A percentile compares a stretch with the other conserved stretches of the same genome.
These are phyloP conservation scores for Neurospora sp. DNA, from an alignment of 495 filamentous ascomycete genomes.

Conservation along the genomic window DNA sequence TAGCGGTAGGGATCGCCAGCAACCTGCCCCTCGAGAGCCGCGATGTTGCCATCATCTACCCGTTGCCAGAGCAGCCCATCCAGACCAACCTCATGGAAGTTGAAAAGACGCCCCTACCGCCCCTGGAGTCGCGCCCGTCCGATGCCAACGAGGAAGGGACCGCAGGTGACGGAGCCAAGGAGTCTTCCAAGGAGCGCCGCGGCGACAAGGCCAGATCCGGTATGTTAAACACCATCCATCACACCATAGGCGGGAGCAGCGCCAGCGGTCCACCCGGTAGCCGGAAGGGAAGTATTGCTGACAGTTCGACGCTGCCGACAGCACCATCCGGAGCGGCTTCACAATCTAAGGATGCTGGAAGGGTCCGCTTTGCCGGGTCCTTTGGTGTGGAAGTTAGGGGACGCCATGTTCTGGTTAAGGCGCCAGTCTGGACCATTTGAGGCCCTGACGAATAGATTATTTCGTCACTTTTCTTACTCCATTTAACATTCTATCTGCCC, in stretches of 20 bases:
- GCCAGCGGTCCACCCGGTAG: conserved; percentile 11
- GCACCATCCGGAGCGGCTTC: conserved; percentile 25
- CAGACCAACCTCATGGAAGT: conserved; percentile 69
- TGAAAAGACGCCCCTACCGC: conserved; percentile 61
- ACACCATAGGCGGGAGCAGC: conserved; percentile 15
- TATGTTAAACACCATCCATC: conserved; percentile 22
- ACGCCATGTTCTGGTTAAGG: conserved; percentile 73
- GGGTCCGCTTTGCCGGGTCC: conserved; percentile 76
- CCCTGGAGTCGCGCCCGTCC: conserved; percentile 48
- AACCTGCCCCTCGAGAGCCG: conserved; percentile 87
- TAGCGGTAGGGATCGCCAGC: conserved; percentile 73
- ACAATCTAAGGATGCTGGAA: conserved; percentile 33
- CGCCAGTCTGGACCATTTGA: conserved; percentile 71
- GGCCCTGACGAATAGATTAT: background rate
- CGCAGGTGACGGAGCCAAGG: conserved; percentile 36
- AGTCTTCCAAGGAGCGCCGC: conserved; percentile 26
- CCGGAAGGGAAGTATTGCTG: conserved; percentile 29
- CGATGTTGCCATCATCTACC: conserved; percentile 81
- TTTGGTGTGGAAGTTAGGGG: conserved; percentile 78
- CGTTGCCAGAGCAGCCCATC: conserved; percentile 59
- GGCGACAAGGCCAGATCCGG: conserved; percentile 32
- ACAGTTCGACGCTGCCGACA: conserved; percentile 21
- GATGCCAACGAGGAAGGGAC: conserved; percentile 36
- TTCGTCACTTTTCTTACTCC: background rate
- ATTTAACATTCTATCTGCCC: background rate